A percentile compares a stretch with the other conserved stretches of the same genome.
These are phyloP conservation scores for Amphibolis antarctica DNA, from an alignment of 106 monocot species.

Conservation along the genomic window DNA sequence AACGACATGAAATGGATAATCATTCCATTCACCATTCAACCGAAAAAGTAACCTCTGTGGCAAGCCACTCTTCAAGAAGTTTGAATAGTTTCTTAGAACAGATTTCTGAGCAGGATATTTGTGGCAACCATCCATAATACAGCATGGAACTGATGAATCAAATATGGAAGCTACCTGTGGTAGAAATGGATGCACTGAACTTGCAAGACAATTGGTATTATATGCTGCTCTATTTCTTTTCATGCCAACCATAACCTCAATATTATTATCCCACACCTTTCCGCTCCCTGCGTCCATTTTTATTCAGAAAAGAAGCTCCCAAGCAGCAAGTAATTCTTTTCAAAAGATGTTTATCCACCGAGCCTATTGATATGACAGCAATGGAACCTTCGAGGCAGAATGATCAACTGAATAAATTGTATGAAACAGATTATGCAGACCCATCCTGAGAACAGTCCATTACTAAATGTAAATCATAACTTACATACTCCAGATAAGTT, in stretches of 20 bases:
- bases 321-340: slow-evolving; percentile 31
- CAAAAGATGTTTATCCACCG: slow-evolving; percentile 27
- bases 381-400: slow-evolving; percentile 5
- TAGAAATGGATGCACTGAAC: slow-evolving; percentile 1
- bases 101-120: slow-evolving; percentile 3
- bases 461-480: too few relatives aligned
- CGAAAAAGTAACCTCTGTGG: slow-evolving; percentile 47
- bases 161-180: slow-evolving; percentile 1
- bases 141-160: neutral
- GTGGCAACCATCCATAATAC: slow-evolving; percentile 2
- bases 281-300: slow-evolving; percentile 43
- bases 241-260: neutral
- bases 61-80: slow-evolving; percentile 48
- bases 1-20: slow-evolving; percentile 33
- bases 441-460: slow-evolving; percentile 4
- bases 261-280: slow-evolving; percentile 45
- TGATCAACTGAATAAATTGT: neutral
- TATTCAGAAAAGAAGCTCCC: slow-evolving; percentile 17
- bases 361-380: slow-evolving; percentile 21
- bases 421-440: neutral
- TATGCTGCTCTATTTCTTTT: slow-evolving; percentile 30
- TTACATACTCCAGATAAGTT: too few relatives aligned
- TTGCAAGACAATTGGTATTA: slow-evolving; percentile 8
- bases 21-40: slow-evolving; percentile 52
- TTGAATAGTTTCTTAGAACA: slow-evolving; percentile 39